Percentiles rank a stretch among this genome's conserved stretches.
Conservation (phyloP, 257 asterid genomes). For the Anisodus acutangulus region DNA sequence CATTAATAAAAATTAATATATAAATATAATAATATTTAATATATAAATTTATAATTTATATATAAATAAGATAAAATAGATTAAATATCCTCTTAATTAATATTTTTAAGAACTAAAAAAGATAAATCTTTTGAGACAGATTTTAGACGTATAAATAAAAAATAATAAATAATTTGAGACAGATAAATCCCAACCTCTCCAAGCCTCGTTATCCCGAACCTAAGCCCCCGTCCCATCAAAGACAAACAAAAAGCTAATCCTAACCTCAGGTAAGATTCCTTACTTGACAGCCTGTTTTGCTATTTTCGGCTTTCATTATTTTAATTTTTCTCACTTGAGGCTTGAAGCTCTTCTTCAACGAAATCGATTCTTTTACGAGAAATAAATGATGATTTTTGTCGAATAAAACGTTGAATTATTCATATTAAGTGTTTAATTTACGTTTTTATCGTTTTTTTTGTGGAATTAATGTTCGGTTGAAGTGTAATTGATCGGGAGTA, state of each 20-base stretch:
- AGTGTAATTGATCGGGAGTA: conserved; percentile 36
- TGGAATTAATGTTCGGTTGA: neutral
- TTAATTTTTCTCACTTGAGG: conserved; percentile 26
- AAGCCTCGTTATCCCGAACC: too few species aligned
- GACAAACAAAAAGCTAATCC: conserved; percentile 27
- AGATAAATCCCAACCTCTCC: too few species aligned
- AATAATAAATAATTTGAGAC: too few species aligned
- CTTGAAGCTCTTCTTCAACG: neutral
- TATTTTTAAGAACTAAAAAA: too few species aligned
- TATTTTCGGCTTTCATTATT: conserved; percentile 43
- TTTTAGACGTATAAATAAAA: too few species aligned
- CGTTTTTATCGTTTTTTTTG: neutral
- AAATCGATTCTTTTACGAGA: neutral
- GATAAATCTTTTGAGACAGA: too few species aligned
- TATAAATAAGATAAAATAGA: too few species aligned
- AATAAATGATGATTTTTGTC: conserved; percentile 4
- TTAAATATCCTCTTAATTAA: too few species aligned
- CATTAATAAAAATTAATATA: too few species aligned
- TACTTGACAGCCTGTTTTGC: conserved; percentile 52
- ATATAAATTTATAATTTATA: too few species aligned
- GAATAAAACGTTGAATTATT: neutral
- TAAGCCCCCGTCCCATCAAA: neutral
- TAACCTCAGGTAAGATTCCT: conserved; percentile 56
- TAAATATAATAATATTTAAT: too few species aligned
- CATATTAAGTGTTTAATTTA: neutral